A percentile compares a stretch with the other conserved stretches of the same genome.
These are phyloP conservation scores for Botrytis byssoidea DNA, from an alignment of 2,329 filamentous ascomycete genomes.

Conservation along the genomic window DNA sequence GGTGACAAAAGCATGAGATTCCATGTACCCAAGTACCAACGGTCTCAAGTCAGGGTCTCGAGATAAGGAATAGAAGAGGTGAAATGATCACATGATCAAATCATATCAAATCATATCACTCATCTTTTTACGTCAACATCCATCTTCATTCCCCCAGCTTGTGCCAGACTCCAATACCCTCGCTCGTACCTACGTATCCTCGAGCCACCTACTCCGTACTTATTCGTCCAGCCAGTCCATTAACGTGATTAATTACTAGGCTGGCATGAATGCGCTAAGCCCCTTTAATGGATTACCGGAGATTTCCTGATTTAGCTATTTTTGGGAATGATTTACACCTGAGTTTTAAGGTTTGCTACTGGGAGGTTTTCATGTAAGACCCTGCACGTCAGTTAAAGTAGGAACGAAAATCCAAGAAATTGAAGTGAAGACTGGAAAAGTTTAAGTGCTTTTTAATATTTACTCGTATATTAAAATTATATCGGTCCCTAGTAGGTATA, in stretches of 20 bases:
- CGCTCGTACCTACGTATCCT: not conserved
- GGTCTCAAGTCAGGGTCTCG: not conserved
- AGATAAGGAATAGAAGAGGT: not conserved
- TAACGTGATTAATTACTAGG: not conserved
- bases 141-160: not conserved
- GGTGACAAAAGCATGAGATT: not conserved
- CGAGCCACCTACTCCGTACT: not conserved
- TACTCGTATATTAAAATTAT: slow-evolving; percentile 8
- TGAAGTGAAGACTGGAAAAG: not conserved
- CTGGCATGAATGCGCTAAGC: slow-evolving; percentile 9
- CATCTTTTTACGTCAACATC: not conserved
- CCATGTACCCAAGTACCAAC: not conserved
- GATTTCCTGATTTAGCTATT: slow-evolving; percentile 8
- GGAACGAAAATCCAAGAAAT: not conserved
- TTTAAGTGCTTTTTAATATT: not conserved
- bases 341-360: not conserved
- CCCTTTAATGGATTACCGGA: slow-evolving; percentile 15
- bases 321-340: not conserved
- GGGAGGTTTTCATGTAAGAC: not conserved
- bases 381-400: not conserved
- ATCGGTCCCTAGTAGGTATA: no score
- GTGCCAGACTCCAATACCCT: not conserved
- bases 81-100: not conserved
- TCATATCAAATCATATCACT: not conserved
- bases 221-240: not conserved